A percentile compares a stretch with the other conserved stretches of the same genome.
These are phyloP conservation scores for Handroanthus guayacan DNA, from an alignment of 257 asterid genomes.

Conservation along the genomic window DNA sequence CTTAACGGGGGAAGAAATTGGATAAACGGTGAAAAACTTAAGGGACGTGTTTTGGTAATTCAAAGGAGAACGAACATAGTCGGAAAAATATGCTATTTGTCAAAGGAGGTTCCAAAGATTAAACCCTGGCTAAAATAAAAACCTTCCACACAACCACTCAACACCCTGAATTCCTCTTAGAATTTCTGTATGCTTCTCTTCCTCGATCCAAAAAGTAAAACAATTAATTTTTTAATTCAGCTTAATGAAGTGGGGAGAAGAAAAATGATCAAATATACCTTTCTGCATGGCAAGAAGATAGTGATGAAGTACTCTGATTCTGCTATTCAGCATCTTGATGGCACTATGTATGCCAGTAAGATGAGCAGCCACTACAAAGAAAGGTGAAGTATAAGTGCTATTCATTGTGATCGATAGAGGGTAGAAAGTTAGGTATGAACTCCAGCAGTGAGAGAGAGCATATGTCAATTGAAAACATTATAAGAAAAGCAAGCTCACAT, in stretches of 20 bases:
- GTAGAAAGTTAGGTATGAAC: neutral
- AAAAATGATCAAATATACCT: slow-evolving; percentile 52
- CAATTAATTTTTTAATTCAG: slow-evolving; percentile 12
- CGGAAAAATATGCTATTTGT: neutral
- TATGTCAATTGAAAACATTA: slow-evolving; percentile 1
- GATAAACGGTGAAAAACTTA: neutral
- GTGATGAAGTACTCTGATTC: slow-evolving; percentile 86
- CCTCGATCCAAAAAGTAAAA: neutral
- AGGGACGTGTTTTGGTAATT: neutral
- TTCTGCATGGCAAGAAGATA: slow-evolving; percentile 92
- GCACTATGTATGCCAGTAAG: slow-evolving; percentile 98
- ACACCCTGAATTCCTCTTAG: neutral
- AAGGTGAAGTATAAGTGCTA: slow-evolving; percentile 22
- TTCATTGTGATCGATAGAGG: neutral
- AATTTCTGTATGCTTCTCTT: slow-evolving; percentile 2
- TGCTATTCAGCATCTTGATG: slow-evolving; percentile 93
- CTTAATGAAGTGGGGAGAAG: neutral
- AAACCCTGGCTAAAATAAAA: neutral
- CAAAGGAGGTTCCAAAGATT: neutral
- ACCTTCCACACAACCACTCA: neutral
- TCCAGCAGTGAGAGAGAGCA: slow-evolving; percentile 15
- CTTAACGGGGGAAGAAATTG: neutral
- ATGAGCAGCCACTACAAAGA: slow-evolving; percentile 87
- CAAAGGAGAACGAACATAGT: neutral
- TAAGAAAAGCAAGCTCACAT: slow-evolving; percentile 54